These are phyloP conservation scores for Byssochlamys sp. DNA, from an alignment of 2,329 filamentous ascomycete species.

Conservation along the genomic window DNA sequence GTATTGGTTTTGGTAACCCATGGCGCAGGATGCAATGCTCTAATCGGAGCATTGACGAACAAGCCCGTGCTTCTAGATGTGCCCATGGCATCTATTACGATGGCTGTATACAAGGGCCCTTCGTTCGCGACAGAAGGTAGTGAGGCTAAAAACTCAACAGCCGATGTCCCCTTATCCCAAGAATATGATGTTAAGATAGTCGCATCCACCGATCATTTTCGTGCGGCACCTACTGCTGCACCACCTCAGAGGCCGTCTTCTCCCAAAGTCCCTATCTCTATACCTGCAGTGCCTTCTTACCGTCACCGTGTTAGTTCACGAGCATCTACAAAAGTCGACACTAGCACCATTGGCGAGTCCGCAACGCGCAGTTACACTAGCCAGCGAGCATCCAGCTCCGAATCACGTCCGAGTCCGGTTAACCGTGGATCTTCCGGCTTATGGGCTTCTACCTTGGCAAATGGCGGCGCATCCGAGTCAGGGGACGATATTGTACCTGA, in stretches of 20 bases:
- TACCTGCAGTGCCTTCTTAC: slow-evolving; percentile 15
- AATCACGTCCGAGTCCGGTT: slow-evolving; percentile 5
- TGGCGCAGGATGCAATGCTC: slow-evolving; percentile 87
- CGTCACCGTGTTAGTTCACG: slow-evolving; percentile 24
- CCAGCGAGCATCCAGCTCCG: slow-evolving; percentile 6
- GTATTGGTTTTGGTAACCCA: slow-evolving; percentile 85
- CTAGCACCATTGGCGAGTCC: slow-evolving; percentile 15
- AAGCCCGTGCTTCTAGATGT: slow-evolving; percentile 87
- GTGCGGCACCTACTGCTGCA: slow-evolving; percentile 31
- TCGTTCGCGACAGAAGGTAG: slow-evolving; percentile 7
- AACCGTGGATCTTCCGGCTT: slow-evolving; percentile 20
- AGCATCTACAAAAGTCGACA: slow-evolving; percentile 12
- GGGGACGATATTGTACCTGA: slow-evolving; percentile 29
- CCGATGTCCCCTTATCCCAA: slow-evolving; percentile 29
- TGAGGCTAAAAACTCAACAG: slow-evolving; percentile 3
- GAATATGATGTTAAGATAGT: slow-evolving; percentile 51
- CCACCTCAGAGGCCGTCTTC: slow-evolving; percentile 7
- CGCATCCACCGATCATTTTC: slow-evolving; percentile 53
- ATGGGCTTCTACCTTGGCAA: slow-evolving; percentile 23
- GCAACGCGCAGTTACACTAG: background rate
- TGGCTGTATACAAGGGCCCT: slow-evolving; percentile 58
- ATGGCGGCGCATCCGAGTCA: slow-evolving; percentile 11
- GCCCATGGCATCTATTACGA: slow-evolving; percentile 78
- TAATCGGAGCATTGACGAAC: slow-evolving; percentile 84
- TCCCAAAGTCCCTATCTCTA: slow-evolving; percentile 14